Conservation (phyloP, 2,329 filamentous ascomycete genomes). For the Cladophialophora exuberans region DNA sequence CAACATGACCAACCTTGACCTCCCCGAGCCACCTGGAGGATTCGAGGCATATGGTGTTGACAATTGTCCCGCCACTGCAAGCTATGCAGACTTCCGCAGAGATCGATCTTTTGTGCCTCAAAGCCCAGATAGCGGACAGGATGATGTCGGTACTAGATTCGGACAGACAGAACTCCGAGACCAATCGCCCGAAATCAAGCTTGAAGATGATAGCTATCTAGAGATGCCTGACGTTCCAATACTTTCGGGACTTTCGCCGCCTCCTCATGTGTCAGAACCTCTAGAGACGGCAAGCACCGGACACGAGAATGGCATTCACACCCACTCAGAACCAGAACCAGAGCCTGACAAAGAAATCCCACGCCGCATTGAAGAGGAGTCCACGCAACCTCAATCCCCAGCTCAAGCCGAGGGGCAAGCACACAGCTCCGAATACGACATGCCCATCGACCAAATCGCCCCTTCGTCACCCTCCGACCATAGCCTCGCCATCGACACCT, state of each 20-base stretch:
- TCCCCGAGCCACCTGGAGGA: slow-evolving; percentile 35
- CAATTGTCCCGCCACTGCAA: too few species aligned
- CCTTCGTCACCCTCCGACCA: background rate
- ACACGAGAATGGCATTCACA: too few species aligned
- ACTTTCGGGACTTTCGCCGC: too few species aligned
- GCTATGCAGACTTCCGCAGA: too few species aligned
- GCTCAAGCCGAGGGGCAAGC: background rate
- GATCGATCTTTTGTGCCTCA: slow-evolving; percentile 10
- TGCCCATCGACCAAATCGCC: background rate
- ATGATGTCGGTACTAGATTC: background rate
- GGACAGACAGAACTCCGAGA: background rate
- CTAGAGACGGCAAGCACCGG: too few species aligned
- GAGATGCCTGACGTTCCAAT: background rate
- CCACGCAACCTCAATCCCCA: background rate
- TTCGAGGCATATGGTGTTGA: slow-evolving; percentile 30
- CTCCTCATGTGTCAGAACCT: too few species aligned
- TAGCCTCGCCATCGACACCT: background rate
- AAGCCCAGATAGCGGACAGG: background rate
- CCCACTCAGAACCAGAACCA: too few species aligned
- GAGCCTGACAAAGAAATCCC: background rate
- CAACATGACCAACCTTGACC: slow-evolving; percentile 23
- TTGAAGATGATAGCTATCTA: background rate
- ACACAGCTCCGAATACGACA: too few species aligned
- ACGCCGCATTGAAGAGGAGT: background rate
- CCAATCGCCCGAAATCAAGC: background rate